Percentiles rank a stretch among this genome's conserved stretches.
Conservation (phyloP, 345 rosid genomes). For the Turritis glabra region DNA sequence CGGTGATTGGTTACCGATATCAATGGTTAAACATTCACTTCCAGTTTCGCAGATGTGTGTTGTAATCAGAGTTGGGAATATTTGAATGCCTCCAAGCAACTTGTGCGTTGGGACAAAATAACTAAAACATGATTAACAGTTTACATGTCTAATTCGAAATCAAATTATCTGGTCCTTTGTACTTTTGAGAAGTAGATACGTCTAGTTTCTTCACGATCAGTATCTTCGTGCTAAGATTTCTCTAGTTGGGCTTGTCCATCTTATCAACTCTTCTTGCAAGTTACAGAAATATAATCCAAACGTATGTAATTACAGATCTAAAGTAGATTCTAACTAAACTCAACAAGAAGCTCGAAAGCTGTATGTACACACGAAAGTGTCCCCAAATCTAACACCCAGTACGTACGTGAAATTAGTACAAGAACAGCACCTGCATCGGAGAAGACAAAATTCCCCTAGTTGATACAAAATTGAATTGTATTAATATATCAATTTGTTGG, state of each 20-base stretch:
- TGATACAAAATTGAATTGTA: constrained; percentile 24
- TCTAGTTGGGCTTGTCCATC: background rate
- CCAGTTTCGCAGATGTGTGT: background rate
- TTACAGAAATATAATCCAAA: background rate
- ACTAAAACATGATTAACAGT: too few species aligned
- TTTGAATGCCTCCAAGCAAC: background rate
- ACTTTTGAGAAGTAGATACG: too few species aligned
- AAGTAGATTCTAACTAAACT: constrained; percentile 23
- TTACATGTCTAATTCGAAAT: too few species aligned
- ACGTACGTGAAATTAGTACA: constrained; percentile 21
- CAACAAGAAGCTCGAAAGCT: constrained; percentile 17
- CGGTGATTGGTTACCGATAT: background rate
- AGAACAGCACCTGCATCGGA: constrained; percentile 7
- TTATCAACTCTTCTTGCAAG: background rate
- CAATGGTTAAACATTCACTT: background rate
- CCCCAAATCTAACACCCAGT: constrained; percentile 6
- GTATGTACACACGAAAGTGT: constrained; percentile 1
- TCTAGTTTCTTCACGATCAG: too few species aligned
- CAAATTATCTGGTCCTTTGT: too few species aligned
- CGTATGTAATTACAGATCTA: constrained; percentile 3
- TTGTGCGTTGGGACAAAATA: too few species aligned
- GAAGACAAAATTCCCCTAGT: constrained; percentile 5
- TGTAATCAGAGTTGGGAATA: background rate
- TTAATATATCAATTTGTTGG: background rate
- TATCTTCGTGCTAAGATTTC: background rate